Conservation (phyloP, 257 asterid genomes). For the Scutellaria galericulata region DNA sequence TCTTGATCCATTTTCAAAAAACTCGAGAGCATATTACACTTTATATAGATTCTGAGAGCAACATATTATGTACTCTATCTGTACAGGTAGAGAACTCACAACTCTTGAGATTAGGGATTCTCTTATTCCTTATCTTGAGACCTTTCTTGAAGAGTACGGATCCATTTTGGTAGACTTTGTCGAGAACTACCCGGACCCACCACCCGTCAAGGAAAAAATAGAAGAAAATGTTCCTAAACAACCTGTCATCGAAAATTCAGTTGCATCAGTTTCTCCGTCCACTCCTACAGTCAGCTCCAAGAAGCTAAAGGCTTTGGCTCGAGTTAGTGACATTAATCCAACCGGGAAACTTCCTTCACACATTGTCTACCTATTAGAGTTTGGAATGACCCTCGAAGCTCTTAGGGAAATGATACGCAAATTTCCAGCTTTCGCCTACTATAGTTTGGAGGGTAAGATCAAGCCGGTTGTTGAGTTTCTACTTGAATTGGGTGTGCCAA, state of each 20-base stretch:
- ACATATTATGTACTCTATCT: slow-evolving; percentile 22
- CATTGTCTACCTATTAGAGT: slow-evolving; percentile 75
- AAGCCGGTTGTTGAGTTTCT: slow-evolving; percentile 90
- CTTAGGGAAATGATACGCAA: slow-evolving; percentile 75
- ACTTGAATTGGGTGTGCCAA: slow-evolving; percentile 75
- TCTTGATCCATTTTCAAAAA: slow-evolving; percentile 13
- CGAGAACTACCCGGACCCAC: slow-evolving; percentile 78
- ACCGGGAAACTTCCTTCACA: slow-evolving; percentile 79
- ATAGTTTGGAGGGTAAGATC: slow-evolving; percentile 93
- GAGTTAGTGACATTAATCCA: slow-evolving; percentile 65
- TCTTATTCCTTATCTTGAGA: slow-evolving; percentile 81
- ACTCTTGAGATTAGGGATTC: slow-evolving; percentile 93
- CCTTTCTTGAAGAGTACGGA: slow-evolving; percentile 73
- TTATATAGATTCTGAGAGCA: slow-evolving; percentile 10
- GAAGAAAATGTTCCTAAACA: slow-evolving; percentile 51
- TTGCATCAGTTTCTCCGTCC: slow-evolving; percentile 51
- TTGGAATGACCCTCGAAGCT: slow-evolving; percentile 82
- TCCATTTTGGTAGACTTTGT: slow-evolving; percentile 66
- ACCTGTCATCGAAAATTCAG: slow-evolving; percentile 44
- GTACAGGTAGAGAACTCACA: slow-evolving; percentile 90
- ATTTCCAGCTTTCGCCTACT: slow-evolving; percentile 92
- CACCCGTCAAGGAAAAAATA: slow-evolving; percentile 56
- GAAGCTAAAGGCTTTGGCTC: slow-evolving; percentile 81
- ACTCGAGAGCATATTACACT: slow-evolving; percentile 1
- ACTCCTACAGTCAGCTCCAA: slow-evolving; percentile 48